Base-by-base conservation (phyloP, 495 filamentous ascomycete genomes). In the Podospora pseudopauciseta region DNA sequence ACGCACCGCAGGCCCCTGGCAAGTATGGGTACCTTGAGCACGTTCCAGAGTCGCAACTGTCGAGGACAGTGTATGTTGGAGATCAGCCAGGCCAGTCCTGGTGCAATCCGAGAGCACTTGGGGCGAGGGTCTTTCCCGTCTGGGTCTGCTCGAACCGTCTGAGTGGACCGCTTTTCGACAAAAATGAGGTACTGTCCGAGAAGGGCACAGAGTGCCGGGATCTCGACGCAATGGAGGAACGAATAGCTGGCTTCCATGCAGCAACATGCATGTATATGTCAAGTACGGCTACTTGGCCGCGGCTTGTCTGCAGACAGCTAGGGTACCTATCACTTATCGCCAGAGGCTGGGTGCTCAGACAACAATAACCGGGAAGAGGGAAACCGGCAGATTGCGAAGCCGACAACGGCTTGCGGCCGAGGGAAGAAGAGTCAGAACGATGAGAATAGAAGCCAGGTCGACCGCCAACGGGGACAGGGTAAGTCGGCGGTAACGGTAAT, bases 221-320 rank as follows among this genome's bases (percentile, higher is more conserved):
- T 67, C 71, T 63, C 63, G 65, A 70, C 67, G 71, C 63, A 58
- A 62, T 49, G 39, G 39, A 67, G 65, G 70, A 65, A 60, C 62
- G 39, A 63, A 66, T 66, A 67, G 67, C 65, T 67, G 72, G 54
- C 67, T 70, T 65, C 72, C 72, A 73, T 73, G 73, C 73, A 73
- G 69, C 67, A 63, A 23, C 27, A 34, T 60, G 54, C 62, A 60
- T 58, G 58, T 44, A 59, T 60, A 32, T 32, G 39, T 49, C 13
- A 49, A 49, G 57, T 65, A 64, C 63, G 27, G 65, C 61, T 58
- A 63, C 61, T 44, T 63, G 32, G 59, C 49, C 20, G 57, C 56
- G 65, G 65, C 28, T 5, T 49, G 39, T 49, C 39, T 49, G 6
- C 6, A 49, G 7, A 49, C 39, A 13, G 39, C 39, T 11, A 11